Evolutionary conservation across 2,329 filamentous ascomycete genomes (phyloP), one percentile per base, ranked within the genome.

Genomic region (Coniochaeta prunicola): DNA sequence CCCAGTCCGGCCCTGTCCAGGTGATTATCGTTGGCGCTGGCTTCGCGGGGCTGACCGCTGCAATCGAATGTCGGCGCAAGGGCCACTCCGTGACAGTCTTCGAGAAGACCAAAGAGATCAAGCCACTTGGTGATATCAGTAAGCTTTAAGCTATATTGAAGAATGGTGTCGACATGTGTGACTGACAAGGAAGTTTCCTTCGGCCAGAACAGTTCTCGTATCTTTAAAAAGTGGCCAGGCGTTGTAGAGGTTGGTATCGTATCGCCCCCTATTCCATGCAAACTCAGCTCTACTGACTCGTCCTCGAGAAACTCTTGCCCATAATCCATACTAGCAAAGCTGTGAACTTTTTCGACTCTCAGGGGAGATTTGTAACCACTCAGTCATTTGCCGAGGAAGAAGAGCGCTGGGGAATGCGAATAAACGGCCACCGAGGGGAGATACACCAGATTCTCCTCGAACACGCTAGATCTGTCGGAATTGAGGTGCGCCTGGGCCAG

Each of bases 1-100:
- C 45, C 30, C n/a, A 21, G 4, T 6, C 45, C 30, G 21, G 24
- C 6, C 45, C 45, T 7, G 73, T 79, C 63, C 71, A 70, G 24
- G 74, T 80, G 53, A 65, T 80, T 24, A 73, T 80, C 55, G 76
- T 80, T 7, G 77, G 78, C 26, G 73, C 72, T 65, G 81, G 81
- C 28, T 84, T 84, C 59, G 81, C 80, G 30, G 82, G 82, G 30
- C 74, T 84, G 15, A 80, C 81, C 6, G 80, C 81, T 17, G 81
- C 81, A 33, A 82, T 84, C 60, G 81, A 84, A 67, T 83, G 80
- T 64, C 72, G 77, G 53, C 76, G 77, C 38, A 80, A 83, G 64
- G 81, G 81, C 12, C 80, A 84, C 65, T 68, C 70, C 1, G 79
- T 69, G 59, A 69, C 67, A 42, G 70, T 78, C 17, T 70, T 80